Conservation (phyloP, 1,284 basidiomycete species). For the Cystobasidium sp. region DNA sequence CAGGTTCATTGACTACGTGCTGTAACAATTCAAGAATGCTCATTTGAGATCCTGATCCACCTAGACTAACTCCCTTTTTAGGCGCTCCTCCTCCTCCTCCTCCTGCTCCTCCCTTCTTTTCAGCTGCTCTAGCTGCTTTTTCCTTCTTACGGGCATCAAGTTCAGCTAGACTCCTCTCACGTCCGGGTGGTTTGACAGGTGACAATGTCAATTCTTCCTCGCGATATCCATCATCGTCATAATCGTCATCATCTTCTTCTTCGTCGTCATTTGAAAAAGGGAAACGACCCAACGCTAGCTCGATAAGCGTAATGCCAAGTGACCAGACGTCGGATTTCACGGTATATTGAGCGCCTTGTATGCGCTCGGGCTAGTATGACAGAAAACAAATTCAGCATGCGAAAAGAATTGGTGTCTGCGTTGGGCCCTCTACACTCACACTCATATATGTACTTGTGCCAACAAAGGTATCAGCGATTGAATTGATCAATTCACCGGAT, state of each 20-base stretch:
- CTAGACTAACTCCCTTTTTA: conserved; percentile 79
- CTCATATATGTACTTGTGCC: conserved; percentile 99
- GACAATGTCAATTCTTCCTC: conserved; percentile 50
- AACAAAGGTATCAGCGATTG: conserved; percentile 97
- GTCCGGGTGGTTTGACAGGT: conserved; percentile 48
- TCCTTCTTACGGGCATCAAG: conserved; percentile 46
- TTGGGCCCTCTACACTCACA: conserved; percentile 62
- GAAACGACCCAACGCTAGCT: conserved; percentile 90
- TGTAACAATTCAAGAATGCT: conserved; percentile 94
- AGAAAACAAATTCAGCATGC: background rate
- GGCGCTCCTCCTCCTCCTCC: conserved; percentile 69
- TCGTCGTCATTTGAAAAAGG: conserved; percentile 69
- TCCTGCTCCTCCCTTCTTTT: conserved; percentile 54
- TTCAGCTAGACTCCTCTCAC: conserved; percentile 46
- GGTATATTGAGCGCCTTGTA: conserved; percentile 95
- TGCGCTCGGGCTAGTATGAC: conserved; percentile 83
- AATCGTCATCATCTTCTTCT: conserved; percentile 57
- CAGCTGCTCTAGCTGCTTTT: conserved; percentile 34
- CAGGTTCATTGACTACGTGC: conserved; percentile 96
- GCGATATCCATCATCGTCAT: conserved; percentile 58
- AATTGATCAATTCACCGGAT: conserved; percentile 97
- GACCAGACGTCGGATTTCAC: conserved; percentile 99
- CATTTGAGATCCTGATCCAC: conserved; percentile 92
- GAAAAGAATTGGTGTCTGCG: background rate
- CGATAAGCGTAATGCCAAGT: conserved; percentile 90